Percentiles rank a stretch among this genome's conserved stretches.
Conservation (phyloP, 768 basidiomycete species). For the Leucocoprinus leucothites region DNA sequence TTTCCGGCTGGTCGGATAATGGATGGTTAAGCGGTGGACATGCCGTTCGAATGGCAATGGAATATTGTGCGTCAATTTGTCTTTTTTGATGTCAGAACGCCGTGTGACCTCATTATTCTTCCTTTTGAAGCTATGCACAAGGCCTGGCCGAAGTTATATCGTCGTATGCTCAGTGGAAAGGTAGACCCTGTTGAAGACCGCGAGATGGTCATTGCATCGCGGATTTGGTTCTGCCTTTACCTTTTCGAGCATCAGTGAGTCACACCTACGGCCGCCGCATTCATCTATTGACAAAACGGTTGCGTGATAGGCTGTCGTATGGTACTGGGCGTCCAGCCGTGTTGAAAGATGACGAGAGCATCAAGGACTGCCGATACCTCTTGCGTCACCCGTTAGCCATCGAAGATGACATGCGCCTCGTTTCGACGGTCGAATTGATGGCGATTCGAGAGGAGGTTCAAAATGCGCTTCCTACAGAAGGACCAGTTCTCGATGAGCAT, state of each 20-base stretch:
- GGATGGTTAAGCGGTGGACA: conserved; percentile 96
- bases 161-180: conserved; percentile 73
- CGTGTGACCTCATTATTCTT: background rate
- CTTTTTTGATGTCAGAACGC: background rate
- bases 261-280: background rate
- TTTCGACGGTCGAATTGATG: conserved; percentile 93
- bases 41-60: conserved; percentile 97
- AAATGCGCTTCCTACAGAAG: conserved; percentile 76
- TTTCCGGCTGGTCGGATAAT: conserved; percentile 93
- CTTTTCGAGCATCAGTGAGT: conserved; percentile 92
- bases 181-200: conserved; percentile 60
- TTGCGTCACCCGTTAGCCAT: conserved; percentile 86
- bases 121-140: conserved; percentile 71
- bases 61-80: conserved; percentile 61
- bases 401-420: conserved; percentile 91
- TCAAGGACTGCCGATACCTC: conserved; percentile 74
- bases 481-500: conserved; percentile 67
- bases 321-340: conserved; percentile 94
- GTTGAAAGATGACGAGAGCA: conserved; percentile 89
- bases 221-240: conserved; percentile 93
- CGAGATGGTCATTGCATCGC: conserved; percentile 74
- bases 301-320: conserved; percentile 74
- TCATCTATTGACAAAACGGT: background rate
- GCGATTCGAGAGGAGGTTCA: conserved; percentile 84
- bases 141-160: conserved; percentile 81